Percentiles rank a stretch among this genome's conserved stretches.
phyloP scores from a whole-genome alignment of 495 filamentous ascomycete species.

The Xylaria venustula region DNA sequence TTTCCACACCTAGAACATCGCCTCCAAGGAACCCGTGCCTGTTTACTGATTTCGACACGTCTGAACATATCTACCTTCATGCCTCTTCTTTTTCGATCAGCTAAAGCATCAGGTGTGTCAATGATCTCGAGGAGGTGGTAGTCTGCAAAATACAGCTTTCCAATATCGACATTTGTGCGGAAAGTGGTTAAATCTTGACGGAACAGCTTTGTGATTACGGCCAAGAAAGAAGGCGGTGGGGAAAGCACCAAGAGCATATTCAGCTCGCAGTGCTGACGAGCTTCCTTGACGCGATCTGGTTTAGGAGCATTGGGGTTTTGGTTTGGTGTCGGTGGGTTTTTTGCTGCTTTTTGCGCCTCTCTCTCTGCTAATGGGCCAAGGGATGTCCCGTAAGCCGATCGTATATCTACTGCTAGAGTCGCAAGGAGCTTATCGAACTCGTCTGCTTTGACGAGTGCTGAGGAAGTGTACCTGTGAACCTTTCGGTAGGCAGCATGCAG shows the following conservation, averaged over 20 bases:
- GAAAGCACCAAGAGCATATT: constrained; percentile 47
- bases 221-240: constrained; percentile 46
- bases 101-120: constrained; percentile 33
- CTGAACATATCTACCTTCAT: constrained; percentile 45
- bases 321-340: constrained; percentile 18
- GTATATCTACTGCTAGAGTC: constrained; percentile 42
- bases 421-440: constrained; percentile 51
- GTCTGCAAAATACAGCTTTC: constrained; percentile 51
- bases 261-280: constrained; percentile 45
- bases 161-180: constrained; percentile 38
- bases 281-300: constrained; percentile 27
- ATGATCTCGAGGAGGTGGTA: constrained; percentile 48
- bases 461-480: constrained; percentile 40
- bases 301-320: constrained; percentile 24
- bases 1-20: constrained; percentile 60
- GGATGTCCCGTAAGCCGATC: constrained; percentile 43
- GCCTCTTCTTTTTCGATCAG: constrained; percentile 19
- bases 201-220: constrained; percentile 50
- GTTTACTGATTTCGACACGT: constrained; percentile 20
- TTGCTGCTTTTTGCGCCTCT: constrained; percentile 21
- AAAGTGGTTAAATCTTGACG: constrained; percentile 39
- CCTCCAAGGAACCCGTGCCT: constrained; percentile 41
- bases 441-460: constrained; percentile 42
- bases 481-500: constrained; percentile 49
- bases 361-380: constrained; percentile 34